Conservation (phyloP, 1,139 yeast species). For the Saccharomyces hybrid region DNA sequence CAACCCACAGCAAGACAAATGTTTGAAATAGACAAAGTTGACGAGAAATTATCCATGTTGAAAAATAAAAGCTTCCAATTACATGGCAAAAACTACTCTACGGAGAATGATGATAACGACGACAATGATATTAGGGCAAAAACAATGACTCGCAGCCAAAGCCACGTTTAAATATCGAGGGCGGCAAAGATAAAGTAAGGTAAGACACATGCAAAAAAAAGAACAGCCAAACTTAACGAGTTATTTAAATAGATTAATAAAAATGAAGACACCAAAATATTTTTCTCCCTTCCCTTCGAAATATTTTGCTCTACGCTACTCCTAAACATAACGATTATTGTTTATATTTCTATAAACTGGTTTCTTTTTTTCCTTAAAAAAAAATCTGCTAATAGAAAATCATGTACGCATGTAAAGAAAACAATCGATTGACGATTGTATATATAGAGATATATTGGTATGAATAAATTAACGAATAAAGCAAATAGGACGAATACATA, state of each 20-base stretch:
- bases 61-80: conserved; percentile 3
- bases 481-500: neutral
- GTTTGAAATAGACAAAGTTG: conserved; percentile 29
- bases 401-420: neutral
- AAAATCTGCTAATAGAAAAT: neutral
- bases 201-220: neutral
- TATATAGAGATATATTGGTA: neutral
- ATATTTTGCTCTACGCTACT: no score
- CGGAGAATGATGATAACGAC: neutral
- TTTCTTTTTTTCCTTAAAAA: neutral
- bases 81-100: conserved; percentile 3
- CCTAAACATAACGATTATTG: neutral
- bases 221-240: neutral
- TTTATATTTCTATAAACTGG: neutral
- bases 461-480: neutral
- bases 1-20: conserved; percentile 5
- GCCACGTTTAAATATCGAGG: conserved; percentile 1
- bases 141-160: conserved; percentile 9
- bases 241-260: neutral
- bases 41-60: conserved; percentile 27
- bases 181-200: neutral
- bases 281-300: no score
- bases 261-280: neutral
- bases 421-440: neutral
- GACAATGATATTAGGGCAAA: neutral